Conservation (phyloP, 257 asterid species). For the Fraxinus pennsylvanica region DNA sequence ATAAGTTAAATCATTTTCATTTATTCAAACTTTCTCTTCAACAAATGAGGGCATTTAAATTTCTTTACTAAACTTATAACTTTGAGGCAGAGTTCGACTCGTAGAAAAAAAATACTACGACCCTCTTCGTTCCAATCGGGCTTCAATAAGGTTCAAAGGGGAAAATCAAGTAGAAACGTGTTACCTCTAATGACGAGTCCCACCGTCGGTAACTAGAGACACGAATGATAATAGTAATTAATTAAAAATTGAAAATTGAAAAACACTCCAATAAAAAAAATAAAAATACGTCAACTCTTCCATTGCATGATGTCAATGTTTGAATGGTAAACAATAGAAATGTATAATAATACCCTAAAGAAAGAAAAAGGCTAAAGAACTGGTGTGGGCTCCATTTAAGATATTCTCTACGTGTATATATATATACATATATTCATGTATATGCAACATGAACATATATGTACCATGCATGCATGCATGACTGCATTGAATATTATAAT, state of each 20-base stretch:
- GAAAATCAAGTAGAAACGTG: too few relatives aligned
- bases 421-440: too few relatives aligned
- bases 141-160: too few relatives aligned
- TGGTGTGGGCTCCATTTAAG: neutral
- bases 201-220: neutral
- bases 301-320: neutral
- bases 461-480: constrained; percentile 5
- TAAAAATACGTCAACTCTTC: neutral
- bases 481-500: neutral
- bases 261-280: neutral
- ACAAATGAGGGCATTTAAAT: too few relatives aligned
- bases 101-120: too few relatives aligned
- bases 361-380: neutral
- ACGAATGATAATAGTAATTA: neutral
- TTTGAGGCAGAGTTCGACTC: too few relatives aligned
- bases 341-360: neutral
- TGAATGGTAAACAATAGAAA: neutral
- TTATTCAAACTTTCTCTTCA: too few relatives aligned
- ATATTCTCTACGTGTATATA: neutral
- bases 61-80: too few relatives aligned
- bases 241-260: neutral
- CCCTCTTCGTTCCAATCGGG: too few relatives aligned
- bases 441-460: neutral
- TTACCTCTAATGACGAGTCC: too few relatives aligned
- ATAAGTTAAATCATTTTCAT: too few relatives aligned